Evolutionary conservation across 768 basidiomycete genomes (phyloP), one percentile per base, ranked within the genome.

Genomic region (Bullera alba): DNA sequence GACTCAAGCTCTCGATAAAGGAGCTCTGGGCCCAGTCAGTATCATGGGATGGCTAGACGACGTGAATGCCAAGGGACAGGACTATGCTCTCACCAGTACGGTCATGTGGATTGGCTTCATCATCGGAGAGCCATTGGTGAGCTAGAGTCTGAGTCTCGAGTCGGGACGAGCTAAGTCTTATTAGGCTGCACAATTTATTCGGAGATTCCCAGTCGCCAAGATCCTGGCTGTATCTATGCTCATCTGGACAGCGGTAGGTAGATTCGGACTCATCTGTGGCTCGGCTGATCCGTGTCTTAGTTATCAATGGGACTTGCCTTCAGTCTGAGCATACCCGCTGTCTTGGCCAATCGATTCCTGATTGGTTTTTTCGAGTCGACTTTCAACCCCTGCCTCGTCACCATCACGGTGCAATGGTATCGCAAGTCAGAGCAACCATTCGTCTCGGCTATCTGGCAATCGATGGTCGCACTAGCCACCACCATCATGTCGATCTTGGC

Each of bases 101-200:
- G 16, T 60, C 19, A 43, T 65, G 25, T 65, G 63, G 63, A 41
- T 44, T 32, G 63, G 63, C 23, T 56, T 65, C 46, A 57, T 65
- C 35, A 42, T 55, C 15, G 63, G 63, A 7, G 63, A 65, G 46
- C 59, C 59, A 8, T 32, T 60, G 5, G 63, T 60, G 21, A 51
- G 57, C 48, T 27, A 0, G 19, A 5, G 21, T 16, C 6, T 32
- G 10, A 22, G 12, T 14, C 30, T 27, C 16, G n/a, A 21, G 22
- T 8, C n/a, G 10, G 36, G 5, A 17, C 15, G 5, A 37, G 10
- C 7, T 25, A 8, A 8, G 5, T 8, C n/a, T 50, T 3, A 27
- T n/a, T 35, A 58, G 54, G 46, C 54, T 36, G 60, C 59, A 34
- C 61, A 63, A 48, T 46, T 57, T n/a, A 50, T 63, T 19, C 42